Evolutionary conservation across 2,329 filamentous ascomycete genomes (phyloP), one percentile per base, ranked within the genome.

Genomic region (Trichophaea hybrida): DNA sequence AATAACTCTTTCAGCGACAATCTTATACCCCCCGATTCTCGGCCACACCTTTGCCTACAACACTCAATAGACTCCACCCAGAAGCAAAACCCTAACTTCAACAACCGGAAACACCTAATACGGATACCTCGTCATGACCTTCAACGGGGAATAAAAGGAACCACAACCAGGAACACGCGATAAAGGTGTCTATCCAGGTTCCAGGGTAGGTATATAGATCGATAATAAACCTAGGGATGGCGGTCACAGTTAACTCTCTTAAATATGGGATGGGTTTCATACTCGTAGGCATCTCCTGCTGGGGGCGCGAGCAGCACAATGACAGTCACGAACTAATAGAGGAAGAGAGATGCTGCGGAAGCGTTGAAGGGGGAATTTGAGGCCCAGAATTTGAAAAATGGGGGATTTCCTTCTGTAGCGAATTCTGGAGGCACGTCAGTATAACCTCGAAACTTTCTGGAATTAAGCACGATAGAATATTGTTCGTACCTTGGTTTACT

Each of bases 401-500:
- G 84, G 12, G 87, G 68, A 4, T 87, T 73, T 0, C 83, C 83
- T 67, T 88, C 84, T 67, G 84, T 85, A 0, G 80, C 84, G 49
- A 87, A 74, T 69, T 86, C 83, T 54, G 55, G 33, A 32, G 32
- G 12, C 37, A 17, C 10, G 17, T 51, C 12, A 51, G 48, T 24
- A 51, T 24, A 51, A 24, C 15, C 17, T 24, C 48, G 17, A 51
- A 4, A 51, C 2, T 13, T 24, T 12, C 15, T 10, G 38, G 38
- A 5, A 32, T 13, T 24, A 3, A 3, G 24, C 24, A 24, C 24
- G 24, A 24, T 24, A 24, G 24, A 24, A 24, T 24, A 24, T 24
- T 37, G 8, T 15, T 17, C 37, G 10, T 37, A 58, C 59, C 58
- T 64, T 83, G 80, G 64, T 80, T 82, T 7, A 83, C 66, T 0